phyloP scores from a whole-genome alignment of 495 filamentous ascomycete genomes.

The Penicillium steckii region DNA sequence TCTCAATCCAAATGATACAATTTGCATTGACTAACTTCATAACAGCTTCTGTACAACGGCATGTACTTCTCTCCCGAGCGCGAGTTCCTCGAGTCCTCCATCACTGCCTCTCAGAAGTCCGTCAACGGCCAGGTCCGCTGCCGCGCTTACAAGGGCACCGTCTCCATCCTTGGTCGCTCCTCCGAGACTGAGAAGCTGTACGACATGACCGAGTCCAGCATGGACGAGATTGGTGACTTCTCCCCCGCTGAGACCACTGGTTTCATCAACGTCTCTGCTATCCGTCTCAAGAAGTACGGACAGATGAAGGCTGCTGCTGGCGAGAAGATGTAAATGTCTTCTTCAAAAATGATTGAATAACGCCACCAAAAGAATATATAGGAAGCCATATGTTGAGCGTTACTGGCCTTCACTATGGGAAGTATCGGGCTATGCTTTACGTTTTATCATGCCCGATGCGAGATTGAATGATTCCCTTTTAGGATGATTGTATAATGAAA shows the following conservation, averaged over 20 bases:
- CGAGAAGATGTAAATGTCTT: constrained; percentile 30
- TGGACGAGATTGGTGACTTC: constrained; percentile 88
- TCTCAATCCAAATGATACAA: neutral
- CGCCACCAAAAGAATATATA: neutral
- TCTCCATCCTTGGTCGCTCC: constrained; percentile 72
- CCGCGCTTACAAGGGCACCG: constrained; percentile 73
- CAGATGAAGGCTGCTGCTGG: constrained; percentile 64
- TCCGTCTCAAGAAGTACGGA: constrained; percentile 90
- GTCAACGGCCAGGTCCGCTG: constrained; percentile 69
- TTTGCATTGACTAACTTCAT: neutral
- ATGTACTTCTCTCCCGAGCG: constrained; percentile 74
- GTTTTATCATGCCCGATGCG: constrained; percentile 12
- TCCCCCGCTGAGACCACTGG: constrained; percentile 69
- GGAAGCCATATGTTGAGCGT: constrained; percentile 25
- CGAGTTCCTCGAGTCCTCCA: constrained; percentile 71
- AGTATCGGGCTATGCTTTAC: constrained; percentile 4
- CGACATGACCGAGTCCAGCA: constrained; percentile 71
- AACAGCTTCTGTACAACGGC: constrained; percentile 71
- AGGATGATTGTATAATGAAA: constrained; percentile 34
- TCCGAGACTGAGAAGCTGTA: constrained; percentile 84
- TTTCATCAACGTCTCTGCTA: constrained; percentile 80
- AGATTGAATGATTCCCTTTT: constrained; percentile 8
- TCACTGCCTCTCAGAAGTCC: constrained; percentile 70
- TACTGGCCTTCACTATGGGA: constrained; percentile 17
- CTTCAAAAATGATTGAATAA: constrained; percentile 2